phyloP scores from a whole-genome alignment of 495 filamentous ascomycete species.

The Tuber magnatum region DNA sequence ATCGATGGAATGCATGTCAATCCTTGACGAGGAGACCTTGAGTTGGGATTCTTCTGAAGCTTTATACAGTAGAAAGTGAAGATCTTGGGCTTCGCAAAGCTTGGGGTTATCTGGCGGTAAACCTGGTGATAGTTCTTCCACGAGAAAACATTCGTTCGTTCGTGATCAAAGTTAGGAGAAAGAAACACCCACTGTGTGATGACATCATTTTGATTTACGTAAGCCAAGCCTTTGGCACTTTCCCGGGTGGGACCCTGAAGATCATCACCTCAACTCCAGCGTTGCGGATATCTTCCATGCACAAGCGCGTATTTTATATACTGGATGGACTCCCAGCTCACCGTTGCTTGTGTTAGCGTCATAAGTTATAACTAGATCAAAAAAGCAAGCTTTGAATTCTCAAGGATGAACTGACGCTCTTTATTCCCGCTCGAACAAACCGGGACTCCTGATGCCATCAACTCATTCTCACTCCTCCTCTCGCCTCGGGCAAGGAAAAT shows the following conservation, averaged over 20 bases:
- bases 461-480: background rate
- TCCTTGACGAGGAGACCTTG: background rate
- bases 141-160: background rate
- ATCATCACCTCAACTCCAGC: background rate
- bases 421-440: background rate
- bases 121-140: background rate
- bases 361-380: background rate
- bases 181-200: slow-evolving; percentile 15
- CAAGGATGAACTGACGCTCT: background rate
- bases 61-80: slow-evolving; percentile 20
- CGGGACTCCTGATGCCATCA: background rate
- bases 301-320: background rate
- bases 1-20: background rate
- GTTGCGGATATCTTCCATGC: background rate
- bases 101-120: background rate
- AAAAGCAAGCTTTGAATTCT: background rate
- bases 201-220: slow-evolving; percentile 27
- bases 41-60: background rate
- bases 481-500: background rate
- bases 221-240: slow-evolving; percentile 22
- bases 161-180: background rate
- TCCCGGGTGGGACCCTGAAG: background rate
- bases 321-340: background rate
- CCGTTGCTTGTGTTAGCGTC: background rate
- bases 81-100: background rate